Conservation (phyloP, 73 alveolate genomes). For the Vitrella brassicaformis region DNA sequence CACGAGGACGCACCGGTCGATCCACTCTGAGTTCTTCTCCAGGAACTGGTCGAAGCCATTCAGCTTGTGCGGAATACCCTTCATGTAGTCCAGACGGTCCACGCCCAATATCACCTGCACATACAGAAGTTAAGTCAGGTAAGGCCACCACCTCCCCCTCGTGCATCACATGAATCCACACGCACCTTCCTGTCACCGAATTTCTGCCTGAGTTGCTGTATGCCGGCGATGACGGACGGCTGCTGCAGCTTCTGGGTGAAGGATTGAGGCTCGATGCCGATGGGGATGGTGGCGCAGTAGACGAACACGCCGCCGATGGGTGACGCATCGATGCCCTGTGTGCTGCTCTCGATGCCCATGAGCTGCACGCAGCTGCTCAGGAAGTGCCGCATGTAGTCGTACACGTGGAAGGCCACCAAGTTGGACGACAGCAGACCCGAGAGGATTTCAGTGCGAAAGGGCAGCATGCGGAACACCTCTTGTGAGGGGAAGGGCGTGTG, state of each 20-base stretch:
- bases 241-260: constrained; percentile 6
- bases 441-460: constrained; percentile 16
- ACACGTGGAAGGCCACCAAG: constrained; percentile 4
- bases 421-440: constrained; percentile 14
- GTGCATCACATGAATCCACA: not conserved
- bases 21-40: constrained; percentile 24
- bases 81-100: constrained; percentile 24
- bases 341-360: constrained; percentile 6
- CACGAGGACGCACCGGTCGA: constrained; percentile 9
- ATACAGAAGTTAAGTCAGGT: too few species aligned
- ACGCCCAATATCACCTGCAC: constrained; percentile 7
- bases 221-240: not conserved
- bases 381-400: constrained; percentile 32
- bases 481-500: constrained; percentile 35
- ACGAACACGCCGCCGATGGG: constrained; percentile 23
- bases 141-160: too few species aligned
- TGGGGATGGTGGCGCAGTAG: constrained; percentile 19
- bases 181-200: not conserved
- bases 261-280: constrained; percentile 16
- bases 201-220: not conserved
- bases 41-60: constrained; percentile 17
- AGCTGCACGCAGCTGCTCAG: constrained; percentile 22
- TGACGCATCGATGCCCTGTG: constrained; percentile 18
- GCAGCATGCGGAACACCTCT: constrained; percentile 16
- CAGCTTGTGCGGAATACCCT: constrained; percentile 29